Evolutionary conservation across 208 protist genomes (phyloP).

Genomic region (Crithidia expoeki): DNA sequence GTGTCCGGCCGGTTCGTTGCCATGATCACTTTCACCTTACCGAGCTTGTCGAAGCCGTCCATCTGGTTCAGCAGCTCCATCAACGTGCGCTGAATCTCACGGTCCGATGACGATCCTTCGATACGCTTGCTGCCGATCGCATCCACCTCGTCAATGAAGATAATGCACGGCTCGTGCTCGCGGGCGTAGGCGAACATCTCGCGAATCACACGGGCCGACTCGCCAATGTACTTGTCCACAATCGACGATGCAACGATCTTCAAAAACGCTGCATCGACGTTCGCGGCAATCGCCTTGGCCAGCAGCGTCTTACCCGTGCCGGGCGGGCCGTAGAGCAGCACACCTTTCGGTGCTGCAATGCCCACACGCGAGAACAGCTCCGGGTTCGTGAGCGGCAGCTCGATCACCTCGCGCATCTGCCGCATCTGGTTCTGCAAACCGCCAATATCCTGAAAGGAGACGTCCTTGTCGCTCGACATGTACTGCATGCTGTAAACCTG

Average conservation of each 20-base stretch:
- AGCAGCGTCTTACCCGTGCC: constrained; percentile 97
- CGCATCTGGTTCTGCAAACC: constrained; percentile 98
- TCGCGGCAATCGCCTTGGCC: constrained; percentile 98
- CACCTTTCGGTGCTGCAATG: constrained; percentile 99
- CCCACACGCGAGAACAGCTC: constrained; percentile 99
- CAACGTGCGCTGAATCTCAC: constrained; percentile 99
- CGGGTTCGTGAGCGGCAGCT: constrained; percentile 99
- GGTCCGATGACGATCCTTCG: constrained; percentile 98
- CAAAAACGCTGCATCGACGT: constrained; percentile 98
- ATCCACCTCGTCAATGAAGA: constrained; percentile 99
- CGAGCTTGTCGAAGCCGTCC: constrained; percentile 98
- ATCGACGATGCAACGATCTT: constrained; percentile 99
- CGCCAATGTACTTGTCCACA: constrained; percentile 99
- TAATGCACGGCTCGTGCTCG: constrained; percentile 99
- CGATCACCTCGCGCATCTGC: constrained; percentile 99
- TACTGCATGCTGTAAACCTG: constrained; percentile 99
- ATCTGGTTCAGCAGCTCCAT: constrained; percentile 99
- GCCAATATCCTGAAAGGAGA: constrained; percentile 97
- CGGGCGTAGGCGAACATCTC: constrained; percentile 99
- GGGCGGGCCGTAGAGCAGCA: constrained; percentile 99
- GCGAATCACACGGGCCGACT: constrained; percentile 98
- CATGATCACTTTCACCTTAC: constrained; percentile 99
- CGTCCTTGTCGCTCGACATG: constrained; percentile 94
- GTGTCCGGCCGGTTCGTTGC: constrained; percentile 98
- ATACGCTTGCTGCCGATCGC: constrained; percentile 99